Conservation (phyloP, 1,284 basidiomycete genomes). For the Meripilus lineatus region DNA sequence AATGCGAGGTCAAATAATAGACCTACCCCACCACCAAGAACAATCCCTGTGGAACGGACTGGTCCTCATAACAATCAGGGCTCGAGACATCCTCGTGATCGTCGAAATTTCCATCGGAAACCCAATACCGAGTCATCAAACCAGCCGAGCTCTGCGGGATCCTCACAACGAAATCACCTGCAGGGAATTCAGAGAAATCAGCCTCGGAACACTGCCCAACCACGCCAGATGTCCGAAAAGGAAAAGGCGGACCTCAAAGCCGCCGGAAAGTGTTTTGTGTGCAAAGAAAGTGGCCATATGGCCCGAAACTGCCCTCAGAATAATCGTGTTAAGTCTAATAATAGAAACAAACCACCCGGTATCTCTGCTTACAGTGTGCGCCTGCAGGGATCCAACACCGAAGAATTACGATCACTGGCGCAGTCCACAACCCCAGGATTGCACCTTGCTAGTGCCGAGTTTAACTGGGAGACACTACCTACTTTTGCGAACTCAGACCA, state of each 20-base stretch:
- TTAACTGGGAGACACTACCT: neutral
- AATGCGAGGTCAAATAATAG: neutral
- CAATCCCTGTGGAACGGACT: neutral
- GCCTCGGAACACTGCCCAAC: neutral
- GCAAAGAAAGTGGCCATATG: constrained; percentile 12
- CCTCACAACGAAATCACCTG: neutral
- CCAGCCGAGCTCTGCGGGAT: neutral
- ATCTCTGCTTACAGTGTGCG: constrained; percentile 3
- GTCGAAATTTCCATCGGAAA: neutral
- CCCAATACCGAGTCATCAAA: neutral
- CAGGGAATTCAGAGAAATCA: neutral
- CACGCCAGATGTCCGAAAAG: neutral
- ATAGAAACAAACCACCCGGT: constrained; percentile 13
- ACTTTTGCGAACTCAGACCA: neutral
- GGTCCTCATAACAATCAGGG: neutral
- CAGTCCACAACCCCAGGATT: neutral
- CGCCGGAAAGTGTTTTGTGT: constrained; percentile 1
- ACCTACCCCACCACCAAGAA: too few species aligned
- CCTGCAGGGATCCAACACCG: neutral
- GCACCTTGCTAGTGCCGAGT: neutral
- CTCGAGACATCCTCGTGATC: neutral
- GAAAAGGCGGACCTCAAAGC: constrained; percentile 2
- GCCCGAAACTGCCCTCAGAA: constrained; percentile 9
- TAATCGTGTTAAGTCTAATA: too few species aligned
- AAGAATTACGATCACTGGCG: constrained; percentile 1